Evolutionary conservation across 257 asterid genomes (phyloP).

Genomic region (Sherardia arvensis): DNA sequence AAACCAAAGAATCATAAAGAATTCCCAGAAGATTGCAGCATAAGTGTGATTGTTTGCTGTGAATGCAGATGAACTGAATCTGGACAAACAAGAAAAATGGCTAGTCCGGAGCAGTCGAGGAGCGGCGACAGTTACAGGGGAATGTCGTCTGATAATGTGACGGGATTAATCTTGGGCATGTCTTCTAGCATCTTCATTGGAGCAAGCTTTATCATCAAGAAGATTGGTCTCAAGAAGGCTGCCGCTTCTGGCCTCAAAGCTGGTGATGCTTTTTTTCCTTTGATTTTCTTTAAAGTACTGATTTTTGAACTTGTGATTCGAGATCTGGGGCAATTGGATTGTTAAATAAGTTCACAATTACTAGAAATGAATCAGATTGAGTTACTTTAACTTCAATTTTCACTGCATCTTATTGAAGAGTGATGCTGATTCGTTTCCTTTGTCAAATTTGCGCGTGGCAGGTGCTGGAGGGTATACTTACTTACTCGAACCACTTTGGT

Average conservation of each 20-base stretch:
- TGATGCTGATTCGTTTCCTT: neutral
- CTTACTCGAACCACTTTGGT: conserved; percentile 81
- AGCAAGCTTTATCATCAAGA: conserved; percentile 79
- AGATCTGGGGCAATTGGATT: neutral
- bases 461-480: conserved; percentile 85
- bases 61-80: neutral
- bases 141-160: conserved; percentile 68
- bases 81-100: conserved; percentile 12
- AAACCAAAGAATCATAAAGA: neutral
- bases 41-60: neutral
- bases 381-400: neutral
- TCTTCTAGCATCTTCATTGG: conserved; percentile 84
- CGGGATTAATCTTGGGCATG: conserved; percentile 60
- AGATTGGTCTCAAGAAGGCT: conserved; percentile 77
- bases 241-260: conserved; percentile 79
- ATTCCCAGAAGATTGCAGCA: neutral
- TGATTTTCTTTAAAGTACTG: neutral
- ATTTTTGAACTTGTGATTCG: neutral
- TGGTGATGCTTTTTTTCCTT: conserved; percentile 22
- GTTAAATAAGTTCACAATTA: neutral
- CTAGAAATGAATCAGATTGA: neutral
- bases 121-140: conserved; percentile 28
- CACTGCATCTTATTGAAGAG: neutral
- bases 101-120: conserved; percentile 8
- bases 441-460: conserved; percentile 19